These are phyloP conservation scores for Collybia sp. DNA, from an alignment of 768 basidiomycete genomes.

Conservation along the genomic window DNA sequence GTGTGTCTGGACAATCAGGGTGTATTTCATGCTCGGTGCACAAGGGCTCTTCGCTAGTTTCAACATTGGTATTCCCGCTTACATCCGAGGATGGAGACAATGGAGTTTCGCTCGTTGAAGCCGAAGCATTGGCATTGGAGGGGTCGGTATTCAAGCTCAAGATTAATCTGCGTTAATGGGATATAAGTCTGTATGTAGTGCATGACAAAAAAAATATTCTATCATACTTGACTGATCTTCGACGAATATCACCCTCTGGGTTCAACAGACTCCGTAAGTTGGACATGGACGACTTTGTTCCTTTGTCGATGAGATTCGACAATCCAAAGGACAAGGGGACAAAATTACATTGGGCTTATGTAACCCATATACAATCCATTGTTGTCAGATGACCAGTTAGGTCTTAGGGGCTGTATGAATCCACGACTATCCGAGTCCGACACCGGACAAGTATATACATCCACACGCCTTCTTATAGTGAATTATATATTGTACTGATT, in stretches of 20 bases:
- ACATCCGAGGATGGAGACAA: slow-evolving; percentile 28
- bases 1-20: slow-evolving; percentile 72
- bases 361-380: too few relatives aligned
- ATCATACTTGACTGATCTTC: slow-evolving; percentile 36
- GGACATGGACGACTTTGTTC: slow-evolving; percentile 36
- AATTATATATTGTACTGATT: too few relatives aligned
- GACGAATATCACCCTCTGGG: slow-evolving; percentile 36
- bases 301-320: slow-evolving; percentile 17
- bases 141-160: slow-evolving; percentile 21
- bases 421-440: too few relatives aligned
- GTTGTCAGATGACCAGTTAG: too few relatives aligned
- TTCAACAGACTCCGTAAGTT: slow-evolving; percentile 53
- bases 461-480: too few relatives aligned
- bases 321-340: slow-evolving; percentile 10
- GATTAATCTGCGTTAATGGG: slow-evolving; percentile 16
- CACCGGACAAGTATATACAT: too few relatives aligned
- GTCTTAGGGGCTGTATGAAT: slow-evolving; percentile 3
- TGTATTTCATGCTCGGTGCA: slow-evolving; percentile 48
- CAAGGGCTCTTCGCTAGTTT: slow-evolving; percentile 15
- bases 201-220: slow-evolving; percentile 2
- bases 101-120: slow-evolving; percentile 23
- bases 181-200: slow-evolving; percentile 11
- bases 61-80: slow-evolving; percentile 22
- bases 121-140: slow-evolving; percentile 4
- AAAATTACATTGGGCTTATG: too few relatives aligned